Evolutionary conservation across 352 stramenopile species (phyloP).

Genomic region (Phytopythium ostracodes): DNA sequence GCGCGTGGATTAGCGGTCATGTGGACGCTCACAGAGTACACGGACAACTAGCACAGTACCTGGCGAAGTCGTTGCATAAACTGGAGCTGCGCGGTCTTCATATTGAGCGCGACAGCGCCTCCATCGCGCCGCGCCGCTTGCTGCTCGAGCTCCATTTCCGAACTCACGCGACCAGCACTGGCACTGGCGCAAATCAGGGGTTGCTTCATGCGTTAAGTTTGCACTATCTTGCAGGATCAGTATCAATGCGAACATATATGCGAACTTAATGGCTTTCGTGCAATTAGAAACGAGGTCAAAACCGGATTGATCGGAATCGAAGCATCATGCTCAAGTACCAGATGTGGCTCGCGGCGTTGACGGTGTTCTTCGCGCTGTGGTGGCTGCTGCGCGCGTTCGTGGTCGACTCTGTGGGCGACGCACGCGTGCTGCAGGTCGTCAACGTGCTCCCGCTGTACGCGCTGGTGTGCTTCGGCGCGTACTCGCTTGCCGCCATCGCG

Average conservation of each 20-base stretch:
- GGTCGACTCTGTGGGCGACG: conserved; percentile 22
- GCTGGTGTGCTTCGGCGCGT: conserved; percentile 66
- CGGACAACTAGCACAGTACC: neutral
- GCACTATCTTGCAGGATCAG: neutral
- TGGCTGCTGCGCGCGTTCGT: conserved; percentile 45
- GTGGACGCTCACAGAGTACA: neutral
- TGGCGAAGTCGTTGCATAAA: conserved; percentile 17
- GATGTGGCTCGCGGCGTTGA: conserved; percentile 54
- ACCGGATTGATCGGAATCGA: neutral
- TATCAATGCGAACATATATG: neutral
- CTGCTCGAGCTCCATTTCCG: conserved; percentile 6
- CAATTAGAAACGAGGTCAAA: neutral
- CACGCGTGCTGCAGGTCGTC: conserved; percentile 44
- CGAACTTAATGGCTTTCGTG: neutral
- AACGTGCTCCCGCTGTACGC: conserved; percentile 61
- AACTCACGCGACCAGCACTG: conserved; percentile 1
- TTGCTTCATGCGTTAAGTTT: neutral
- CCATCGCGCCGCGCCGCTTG: conserved; percentile 5
- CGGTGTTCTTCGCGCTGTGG: conserved; percentile 48
- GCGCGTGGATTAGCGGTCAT: neutral
- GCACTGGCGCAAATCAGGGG: conserved; percentile 2
- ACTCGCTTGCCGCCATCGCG: conserved; percentile 63
- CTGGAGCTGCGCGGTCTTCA: conserved; percentile 13
- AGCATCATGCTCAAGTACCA: conserved; percentile 73
- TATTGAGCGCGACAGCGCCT: neutral